Evolutionary conservation across 1,284 basidiomycete species (phyloP).

Genomic region (Exobasidium rhododendri): DNA sequence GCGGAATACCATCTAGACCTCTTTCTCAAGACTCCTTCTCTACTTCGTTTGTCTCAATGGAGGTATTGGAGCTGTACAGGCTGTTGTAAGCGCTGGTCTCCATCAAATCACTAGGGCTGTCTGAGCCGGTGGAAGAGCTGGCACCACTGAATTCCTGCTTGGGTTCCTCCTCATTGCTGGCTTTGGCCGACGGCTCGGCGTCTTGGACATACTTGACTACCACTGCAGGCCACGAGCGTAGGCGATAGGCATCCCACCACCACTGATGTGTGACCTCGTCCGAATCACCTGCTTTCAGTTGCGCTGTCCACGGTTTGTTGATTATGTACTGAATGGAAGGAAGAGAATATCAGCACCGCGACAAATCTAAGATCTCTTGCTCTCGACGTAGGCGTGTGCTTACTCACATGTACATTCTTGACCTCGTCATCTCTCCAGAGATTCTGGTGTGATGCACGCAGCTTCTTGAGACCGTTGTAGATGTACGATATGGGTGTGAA

Average conservation of each 20-base stretch:
- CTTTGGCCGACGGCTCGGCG: neutral
- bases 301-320: slow-evolving; percentile 43
- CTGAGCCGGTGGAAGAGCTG: too few species aligned
- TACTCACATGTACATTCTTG: slow-evolving; percentile 48
- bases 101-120: too few species aligned
- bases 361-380: slow-evolving; percentile 4
- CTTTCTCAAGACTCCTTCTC: too few species aligned
- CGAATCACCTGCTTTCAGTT: slow-evolving; percentile 18
- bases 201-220: neutral
- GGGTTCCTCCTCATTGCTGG: too few species aligned
- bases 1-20: too few species aligned
- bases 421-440: slow-evolving; percentile 77
- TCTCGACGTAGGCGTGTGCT: slow-evolving; percentile 41
- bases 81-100: too few species aligned
- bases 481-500: slow-evolving; percentile 71
- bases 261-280: slow-evolving; percentile 36
- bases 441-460: slow-evolving; percentile 66
- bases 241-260: slow-evolving; percentile 39
- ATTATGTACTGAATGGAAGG: slow-evolving; percentile 40
- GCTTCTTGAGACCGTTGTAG: slow-evolving; percentile 81
- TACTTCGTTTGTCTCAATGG: too few species aligned
- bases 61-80: too few species aligned
- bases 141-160: too few species aligned
- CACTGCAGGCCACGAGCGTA: neutral
- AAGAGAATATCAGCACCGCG: slow-evolving; percentile 1